These are phyloP conservation scores for Raffaelea arxii DNA, from an alignment of 2,329 filamentous ascomycete genomes.

Conservation along the genomic window DNA sequence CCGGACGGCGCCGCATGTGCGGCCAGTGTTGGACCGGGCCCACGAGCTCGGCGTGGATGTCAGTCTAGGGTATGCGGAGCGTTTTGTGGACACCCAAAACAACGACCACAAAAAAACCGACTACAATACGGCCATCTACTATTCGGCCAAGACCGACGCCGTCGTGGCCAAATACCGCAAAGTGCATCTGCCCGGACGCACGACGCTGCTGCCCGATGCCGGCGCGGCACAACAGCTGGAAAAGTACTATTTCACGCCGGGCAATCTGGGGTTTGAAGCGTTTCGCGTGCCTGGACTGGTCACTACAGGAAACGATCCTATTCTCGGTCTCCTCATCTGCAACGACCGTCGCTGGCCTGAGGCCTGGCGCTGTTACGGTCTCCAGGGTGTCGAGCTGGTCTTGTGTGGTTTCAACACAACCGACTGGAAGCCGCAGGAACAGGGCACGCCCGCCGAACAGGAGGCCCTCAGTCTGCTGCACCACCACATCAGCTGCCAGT, in stretches of 20 bases:
- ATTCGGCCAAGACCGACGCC: constrained; percentile 28
- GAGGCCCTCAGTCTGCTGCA: constrained; percentile 37
- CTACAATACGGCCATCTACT: constrained; percentile 44
- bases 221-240: constrained; percentile 43
- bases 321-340: constrained; percentile 44
- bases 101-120: constrained; percentile 23
- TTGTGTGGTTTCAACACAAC: constrained; percentile 37
- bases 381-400: constrained; percentile 37
- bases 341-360: constrained; percentile 45
- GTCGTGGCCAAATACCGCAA: constrained; percentile 45
- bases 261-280: constrained; percentile 41
- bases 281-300: constrained; percentile 35
- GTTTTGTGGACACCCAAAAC: constrained; percentile 21
- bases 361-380: constrained; percentile 37
- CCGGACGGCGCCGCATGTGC: constrained; percentile 29
- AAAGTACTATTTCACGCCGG: constrained; percentile 44
- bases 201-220: constrained; percentile 38
- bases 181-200: constrained; percentile 42
- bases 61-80: constrained; percentile 42
- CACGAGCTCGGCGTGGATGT: constrained; percentile 38
- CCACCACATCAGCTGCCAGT: constrained; percentile 38
- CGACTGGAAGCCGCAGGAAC: constrained; percentile 33
- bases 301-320: constrained; percentile 32
- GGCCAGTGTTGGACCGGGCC: constrained; percentile 38
- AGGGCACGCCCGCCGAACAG: constrained; percentile 25